Evolutionary conservation across 768 basidiomycete genomes (phyloP).

Genomic region (Sporobolomyces pararoseus): DNA sequence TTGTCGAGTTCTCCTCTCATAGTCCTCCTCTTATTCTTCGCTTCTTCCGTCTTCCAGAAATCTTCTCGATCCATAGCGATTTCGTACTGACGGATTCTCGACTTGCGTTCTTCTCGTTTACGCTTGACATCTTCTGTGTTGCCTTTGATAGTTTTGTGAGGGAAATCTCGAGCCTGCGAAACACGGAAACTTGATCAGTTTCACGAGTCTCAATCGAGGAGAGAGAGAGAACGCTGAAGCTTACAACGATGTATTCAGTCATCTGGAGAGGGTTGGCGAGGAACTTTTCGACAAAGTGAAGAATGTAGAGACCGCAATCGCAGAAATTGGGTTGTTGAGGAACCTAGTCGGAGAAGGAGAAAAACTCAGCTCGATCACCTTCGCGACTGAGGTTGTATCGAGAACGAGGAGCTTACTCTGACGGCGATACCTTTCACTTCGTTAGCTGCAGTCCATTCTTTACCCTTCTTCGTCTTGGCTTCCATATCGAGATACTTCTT

Average conservation of each 20-base stretch:
- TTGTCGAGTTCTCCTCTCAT: constrained; percentile 18
- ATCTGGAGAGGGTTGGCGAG: constrained; percentile 58
- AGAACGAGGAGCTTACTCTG: constrained; percentile 50
- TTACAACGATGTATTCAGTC: not conserved
- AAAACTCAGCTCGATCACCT: not conserved
- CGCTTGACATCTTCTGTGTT: not conserved
- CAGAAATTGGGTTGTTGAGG: constrained; percentile 82
- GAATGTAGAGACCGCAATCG: constrained; percentile 87
- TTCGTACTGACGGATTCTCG: not conserved
- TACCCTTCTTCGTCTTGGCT: constrained; percentile 57
- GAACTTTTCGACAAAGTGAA: constrained; percentile 79
- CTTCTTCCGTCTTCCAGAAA: not conserved
- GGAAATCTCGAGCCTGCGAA: not conserved
- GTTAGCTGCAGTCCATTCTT: constrained; percentile 20
- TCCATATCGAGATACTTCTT: constrained; percentile 68
- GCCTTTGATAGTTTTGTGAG: not conserved
- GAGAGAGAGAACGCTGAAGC: not conserved
- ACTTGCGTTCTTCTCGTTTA: not conserved
- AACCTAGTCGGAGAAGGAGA: constrained; percentile 56
- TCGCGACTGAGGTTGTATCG: too few relatives aligned
- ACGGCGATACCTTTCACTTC: constrained; percentile 48
- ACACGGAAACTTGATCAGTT: not conserved
- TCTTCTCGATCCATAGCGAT: not conserved
- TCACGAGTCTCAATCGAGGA: not conserved
- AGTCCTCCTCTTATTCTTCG: constrained; percentile 1